Base-by-base conservation (phyloP, 768 basidiomycete species). In the Mycena belliarum region DNA sequence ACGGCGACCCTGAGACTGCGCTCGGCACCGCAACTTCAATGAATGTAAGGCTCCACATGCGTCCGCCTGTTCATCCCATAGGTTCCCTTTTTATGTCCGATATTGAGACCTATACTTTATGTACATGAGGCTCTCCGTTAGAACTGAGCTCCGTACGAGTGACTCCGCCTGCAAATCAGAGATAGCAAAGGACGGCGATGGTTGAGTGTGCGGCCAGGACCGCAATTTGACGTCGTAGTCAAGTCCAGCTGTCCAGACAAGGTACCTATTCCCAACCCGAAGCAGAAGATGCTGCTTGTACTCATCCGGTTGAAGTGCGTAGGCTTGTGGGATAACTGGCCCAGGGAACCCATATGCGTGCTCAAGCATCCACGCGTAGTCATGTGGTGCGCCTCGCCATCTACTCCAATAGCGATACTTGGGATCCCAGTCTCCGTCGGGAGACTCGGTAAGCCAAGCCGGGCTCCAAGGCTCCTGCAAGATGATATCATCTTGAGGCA, bases 31-130 rank as follows among this genome's bases (percentile, higher is more conserved):
- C 23, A 76, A 78, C 63, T 70, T 68, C 32, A 74, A 75, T 60
- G 67, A 72, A 44, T 73, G 81, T 76, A 59, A 66, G 78, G 70
- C 20, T 10, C 21, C 28, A 29, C 25, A 6, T 18, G 12, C 23
- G 20, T n/a, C n/a, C n/a, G n/a, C n/a, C n/a, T n/a, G n/a, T n/a
- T n/a, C n/a, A n/a, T n/a, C n/a, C n/a, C n/a, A n/a, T n/a, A n/a
- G n/a, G n/a, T n/a, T n/a, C n/a, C n/a, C n/a, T n/a, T n/a, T n/a
- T n/a, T n/a, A n/a, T n/a, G n/a, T n/a, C n/a, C n/a, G n/a, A n/a
- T n/a, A n/a, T n/a, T n/a, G n/a, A n/a, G n/a, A n/a, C n/a, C n/a
- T n/a, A n/a, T n/a, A n/a, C n/a, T n/a, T n/a, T n/a, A n/a, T n/a
- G n/a, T n/a, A n/a, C n/a, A n/a, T n/a, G n/a, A n/a, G n/a, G n/a